Evolutionary conservation across 768 basidiomycete genomes (phyloP).

Genomic region (Russula lepida): DNA sequence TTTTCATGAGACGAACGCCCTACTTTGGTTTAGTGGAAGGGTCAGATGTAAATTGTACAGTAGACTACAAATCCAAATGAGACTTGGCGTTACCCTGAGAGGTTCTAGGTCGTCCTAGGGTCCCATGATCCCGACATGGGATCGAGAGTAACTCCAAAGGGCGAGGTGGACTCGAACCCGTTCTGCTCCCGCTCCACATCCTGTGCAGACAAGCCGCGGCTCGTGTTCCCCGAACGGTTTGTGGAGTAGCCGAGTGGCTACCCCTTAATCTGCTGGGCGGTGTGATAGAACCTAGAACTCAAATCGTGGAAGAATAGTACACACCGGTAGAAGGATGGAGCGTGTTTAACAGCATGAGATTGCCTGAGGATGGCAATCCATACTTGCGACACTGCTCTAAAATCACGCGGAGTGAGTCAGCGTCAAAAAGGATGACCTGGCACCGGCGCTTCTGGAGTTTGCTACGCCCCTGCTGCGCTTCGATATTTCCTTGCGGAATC

Average conservation of each 20-base stretch:
- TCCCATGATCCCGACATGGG: background rate
- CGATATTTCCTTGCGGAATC: constrained; percentile 1
- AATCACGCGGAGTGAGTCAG: background rate
- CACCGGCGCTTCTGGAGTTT: background rate
- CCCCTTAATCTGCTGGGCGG: background rate
- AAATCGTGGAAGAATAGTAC: background rate
- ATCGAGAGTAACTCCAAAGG: background rate
- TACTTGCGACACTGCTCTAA: background rate
- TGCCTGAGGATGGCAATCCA: background rate
- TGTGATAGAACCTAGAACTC: background rate
- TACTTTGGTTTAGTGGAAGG: background rate
- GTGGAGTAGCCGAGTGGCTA: background rate
- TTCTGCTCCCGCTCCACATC: background rate
- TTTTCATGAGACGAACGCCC: background rate
- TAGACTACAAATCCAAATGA: background rate
- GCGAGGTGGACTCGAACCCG: background rate
- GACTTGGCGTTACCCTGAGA: background rate
- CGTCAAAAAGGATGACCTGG: background rate
- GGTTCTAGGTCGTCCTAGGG: background rate
- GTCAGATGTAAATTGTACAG: background rate
- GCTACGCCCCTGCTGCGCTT: background rate
- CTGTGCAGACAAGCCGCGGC: background rate
- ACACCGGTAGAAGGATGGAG: background rate
- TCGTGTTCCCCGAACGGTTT: background rate
- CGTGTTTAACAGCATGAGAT: too few relatives aligned